phyloP scores from a whole-genome alignment of 2,329 filamentous ascomycete genomes.

The Pseudogymnoascus sp. region DNA sequence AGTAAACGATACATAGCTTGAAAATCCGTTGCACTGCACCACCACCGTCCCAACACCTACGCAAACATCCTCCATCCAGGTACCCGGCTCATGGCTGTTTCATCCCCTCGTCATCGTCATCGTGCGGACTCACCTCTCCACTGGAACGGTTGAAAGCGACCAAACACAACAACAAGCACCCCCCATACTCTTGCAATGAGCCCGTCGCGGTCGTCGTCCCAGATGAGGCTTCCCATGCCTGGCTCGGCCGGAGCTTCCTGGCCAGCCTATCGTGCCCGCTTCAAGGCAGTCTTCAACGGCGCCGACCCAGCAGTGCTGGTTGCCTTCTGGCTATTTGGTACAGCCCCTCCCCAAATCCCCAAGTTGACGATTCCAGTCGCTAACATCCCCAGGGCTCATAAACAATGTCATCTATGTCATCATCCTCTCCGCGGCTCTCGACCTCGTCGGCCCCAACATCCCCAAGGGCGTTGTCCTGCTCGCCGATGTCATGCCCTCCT shows the following conservation, averaged over 20 bases:
- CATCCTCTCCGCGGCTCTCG: slow-evolving; percentile 88
- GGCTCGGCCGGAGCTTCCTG: slow-evolving; percentile 58
- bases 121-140: neutral
- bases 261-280: slow-evolving; percentile 61
- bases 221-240: slow-evolving; percentile 45
- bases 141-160: slow-evolving; percentile 1
- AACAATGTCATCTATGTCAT: slow-evolving; percentile 98
- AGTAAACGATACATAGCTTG: neutral
- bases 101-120: slow-evolving; percentile 1
- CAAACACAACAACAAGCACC: neutral
- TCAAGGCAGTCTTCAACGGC: slow-evolving; percentile 55
- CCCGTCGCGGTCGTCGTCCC: slow-evolving; percentile 4
- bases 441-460: slow-evolving; percentile 78
- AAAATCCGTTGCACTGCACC: neutral
- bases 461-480: slow-evolving; percentile 91
- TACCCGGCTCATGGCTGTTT: slow-evolving; percentile 2
- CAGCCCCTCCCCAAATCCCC: slow-evolving; percentile 15
- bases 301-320: slow-evolving; percentile 63
- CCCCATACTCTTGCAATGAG: neutral
- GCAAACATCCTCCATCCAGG: neutral
- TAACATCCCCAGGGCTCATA: slow-evolving; percentile 59
- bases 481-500: slow-evolving; percentile 84
- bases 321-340: slow-evolving; percentile 94
- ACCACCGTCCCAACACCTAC: neutral
- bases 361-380: neutral